Evolutionary conservation across 306 rosid genomes (phyloP).

Genomic region (Cucumis sativus): Cucumber_9930_V3 NC_026656.2:444001-444500

Average conservation of each 20-base stretch:
- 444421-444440: neutral
- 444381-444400: neutral
- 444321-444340: neutral
- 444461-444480: neutral
- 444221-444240: neutral
- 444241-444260: neutral
- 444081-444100: slow-evolving; percentile 65
- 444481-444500: neutral
- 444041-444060: slow-evolving; percentile 43
- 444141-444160: slow-evolving; percentile 26
- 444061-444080: slow-evolving; percentile 78
- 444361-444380: neutral
- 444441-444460: neutral
- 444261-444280: neutral
- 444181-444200: neutral
- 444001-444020: slow-evolving; percentile 49
- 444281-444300: neutral
- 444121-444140: slow-evolving; percentile 44
- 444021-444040: slow-evolving; percentile 55
- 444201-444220: neutral
- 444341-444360: neutral
- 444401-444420: neutral
- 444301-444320: neutral
- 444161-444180: neutral
- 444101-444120: slow-evolving; percentile 25